A percentile compares a stretch with the other conserved stretches of the same genome.
Conservation (phyloP, 1,139 yeast genomes). For the Taphrina wiesneri region DNA sequence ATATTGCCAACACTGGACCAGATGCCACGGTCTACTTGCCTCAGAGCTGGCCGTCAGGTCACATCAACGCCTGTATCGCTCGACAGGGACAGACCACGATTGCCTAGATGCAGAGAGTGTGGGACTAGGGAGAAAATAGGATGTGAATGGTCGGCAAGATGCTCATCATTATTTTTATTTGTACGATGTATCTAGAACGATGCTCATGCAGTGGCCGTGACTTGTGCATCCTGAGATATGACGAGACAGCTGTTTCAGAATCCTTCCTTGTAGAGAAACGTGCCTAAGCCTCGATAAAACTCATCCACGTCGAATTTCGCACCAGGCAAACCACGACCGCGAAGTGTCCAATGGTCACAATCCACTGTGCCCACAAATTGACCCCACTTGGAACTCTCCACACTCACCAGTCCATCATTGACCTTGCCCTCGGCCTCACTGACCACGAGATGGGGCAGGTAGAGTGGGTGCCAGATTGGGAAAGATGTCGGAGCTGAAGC, state of each 20-base stretch:
- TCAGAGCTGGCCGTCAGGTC: constrained; percentile 87
- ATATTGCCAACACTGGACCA: constrained; percentile 58
- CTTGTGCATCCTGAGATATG: too few species aligned
- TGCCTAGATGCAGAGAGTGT: neutral
- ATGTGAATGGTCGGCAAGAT: too few species aligned
- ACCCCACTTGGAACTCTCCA: constrained; percentile 81
- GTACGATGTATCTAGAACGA: too few species aligned
- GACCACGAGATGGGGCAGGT: constrained; percentile 36
- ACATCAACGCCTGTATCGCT: constrained; percentile 80
- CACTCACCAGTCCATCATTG: constrained; percentile 86
- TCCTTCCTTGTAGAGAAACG: constrained; percentile 16
- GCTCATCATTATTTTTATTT: neutral
- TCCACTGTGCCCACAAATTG: constrained; percentile 73
- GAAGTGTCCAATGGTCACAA: constrained; percentile 78
- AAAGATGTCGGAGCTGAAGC: constrained; percentile 48
- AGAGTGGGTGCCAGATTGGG: constrained; percentile 37
- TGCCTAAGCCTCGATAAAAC: constrained; percentile 24
- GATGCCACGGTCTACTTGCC: constrained; percentile 86
- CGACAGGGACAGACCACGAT: constrained; percentile 58
- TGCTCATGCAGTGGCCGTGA: too few species aligned
- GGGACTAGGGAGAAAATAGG: neutral
- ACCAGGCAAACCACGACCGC: constrained; percentile 34
- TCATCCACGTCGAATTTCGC: constrained; percentile 31
- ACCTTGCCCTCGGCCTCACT: constrained; percentile 46
- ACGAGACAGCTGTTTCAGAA: constrained; percentile 18